Conservation (phyloP, 306 rosid species). For the Gastrolobium bilobum region DNA sequence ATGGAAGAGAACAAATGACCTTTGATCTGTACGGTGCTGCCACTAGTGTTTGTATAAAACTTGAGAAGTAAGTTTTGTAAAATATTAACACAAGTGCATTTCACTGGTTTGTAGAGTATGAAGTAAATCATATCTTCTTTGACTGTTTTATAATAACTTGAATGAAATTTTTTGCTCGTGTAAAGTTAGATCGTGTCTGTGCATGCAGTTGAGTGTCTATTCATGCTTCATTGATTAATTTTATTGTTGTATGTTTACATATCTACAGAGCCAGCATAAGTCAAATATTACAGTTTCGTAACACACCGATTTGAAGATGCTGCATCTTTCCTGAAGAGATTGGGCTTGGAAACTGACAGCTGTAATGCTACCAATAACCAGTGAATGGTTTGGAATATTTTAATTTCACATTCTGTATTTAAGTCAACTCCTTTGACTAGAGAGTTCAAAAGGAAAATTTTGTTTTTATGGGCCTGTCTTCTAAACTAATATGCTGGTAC, state of each 20-base stretch:
- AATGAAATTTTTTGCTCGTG: not conserved
- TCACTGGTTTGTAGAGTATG: slow-evolving; percentile 34
- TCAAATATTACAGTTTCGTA: slow-evolving; percentile 25
- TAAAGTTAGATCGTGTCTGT: not conserved
- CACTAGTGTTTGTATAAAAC: slow-evolving; percentile 72
- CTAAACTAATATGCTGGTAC: not conserved
- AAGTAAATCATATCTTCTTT: too few species aligned
- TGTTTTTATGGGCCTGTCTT: slow-evolving; percentile 7
- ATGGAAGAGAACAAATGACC: slow-evolving; percentile 94
- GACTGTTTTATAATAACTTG: too few species aligned
- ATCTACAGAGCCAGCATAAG: not conserved
- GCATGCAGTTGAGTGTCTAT: slow-evolving; percentile 8
- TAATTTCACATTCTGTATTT: not conserved
- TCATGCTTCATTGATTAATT: slow-evolving; percentile 4
- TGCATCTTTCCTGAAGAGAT: slow-evolving; percentile 71
- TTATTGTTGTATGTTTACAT: slow-evolving; percentile 24
- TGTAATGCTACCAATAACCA: slow-evolving; percentile 91
- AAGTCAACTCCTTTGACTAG: not conserved
- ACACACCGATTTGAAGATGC: slow-evolving; percentile 83
- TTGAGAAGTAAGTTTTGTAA: slow-evolving; percentile 80
- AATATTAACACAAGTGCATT: slow-evolving; percentile 8
- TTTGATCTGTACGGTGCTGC: slow-evolving; percentile 93
- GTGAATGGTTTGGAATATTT: slow-evolving; percentile 70
- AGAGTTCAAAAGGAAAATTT: slow-evolving; percentile 1
- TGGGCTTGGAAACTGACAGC: slow-evolving; percentile 93